A percentile compares a stretch with the other conserved stretches of the same genome.
phyloP scores from a whole-genome alignment of 345 rosid genomes.

The Excoecaria cochinchinensis region DNA sequence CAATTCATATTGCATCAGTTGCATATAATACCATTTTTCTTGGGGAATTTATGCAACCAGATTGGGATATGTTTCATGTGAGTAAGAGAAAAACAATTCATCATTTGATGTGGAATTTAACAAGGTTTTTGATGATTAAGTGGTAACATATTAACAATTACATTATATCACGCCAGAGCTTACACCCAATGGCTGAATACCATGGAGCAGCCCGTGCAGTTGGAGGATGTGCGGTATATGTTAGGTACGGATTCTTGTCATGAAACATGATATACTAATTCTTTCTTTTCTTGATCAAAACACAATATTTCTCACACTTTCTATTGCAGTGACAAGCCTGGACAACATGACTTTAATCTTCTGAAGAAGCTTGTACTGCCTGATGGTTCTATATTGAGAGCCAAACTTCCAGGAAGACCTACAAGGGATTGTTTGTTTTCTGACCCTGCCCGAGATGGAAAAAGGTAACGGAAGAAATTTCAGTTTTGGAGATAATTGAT shows the following conservation, averaged over 20 bases:
- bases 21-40: conserved; percentile 67
- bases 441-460: conserved; percentile 64
- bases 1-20: conserved; percentile 69
- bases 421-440: conserved; percentile 62
- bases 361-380: conserved; percentile 64
- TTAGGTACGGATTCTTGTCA: conserved; percentile 38
- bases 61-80: conserved; percentile 83
- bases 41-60: conserved; percentile 73
- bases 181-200: conserved; percentile 72
- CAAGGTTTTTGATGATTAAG: neutral
- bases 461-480: conserved; percentile 36
- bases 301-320: neutral
- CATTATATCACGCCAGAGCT: conserved; percentile 38
- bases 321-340: conserved; percentile 60
- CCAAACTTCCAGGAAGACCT: conserved; percentile 70
- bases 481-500: neutral
- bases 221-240: conserved; percentile 62
- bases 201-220: conserved; percentile 71
- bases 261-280: neutral
- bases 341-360: conserved; percentile 61
- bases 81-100: conserved; percentile 14
- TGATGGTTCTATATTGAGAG: conserved; percentile 65
- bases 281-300: neutral
- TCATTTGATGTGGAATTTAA: neutral
- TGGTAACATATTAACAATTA: conserved; percentile 1